A percentile compares a stretch with the other conserved stretches of the same genome.
phyloP scores from a whole-genome alignment of 352 stramenopile genomes.

The Phytophthora pini region DNA sequence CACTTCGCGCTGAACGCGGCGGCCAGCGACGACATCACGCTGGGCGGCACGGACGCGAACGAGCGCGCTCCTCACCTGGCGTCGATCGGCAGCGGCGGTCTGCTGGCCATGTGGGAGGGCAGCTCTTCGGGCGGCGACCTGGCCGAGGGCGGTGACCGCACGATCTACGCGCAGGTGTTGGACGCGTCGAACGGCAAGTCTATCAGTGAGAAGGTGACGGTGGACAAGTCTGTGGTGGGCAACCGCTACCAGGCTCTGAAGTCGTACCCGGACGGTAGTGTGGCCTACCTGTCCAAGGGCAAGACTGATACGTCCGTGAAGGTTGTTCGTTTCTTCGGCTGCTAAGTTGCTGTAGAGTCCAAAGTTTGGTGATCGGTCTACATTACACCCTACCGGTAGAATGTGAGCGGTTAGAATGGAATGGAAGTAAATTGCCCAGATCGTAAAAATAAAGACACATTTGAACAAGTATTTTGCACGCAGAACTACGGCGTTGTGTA shows the following conservation, averaged over 20 bases:
- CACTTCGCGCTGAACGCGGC: constrained; percentile 55
- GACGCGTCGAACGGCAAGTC: constrained; percentile 41
- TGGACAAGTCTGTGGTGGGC: constrained; percentile 49
- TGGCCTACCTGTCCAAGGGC: constrained; percentile 61
- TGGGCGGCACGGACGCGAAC: constrained; percentile 53
- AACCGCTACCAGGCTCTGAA: constrained; percentile 71
- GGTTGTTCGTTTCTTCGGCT: constrained; percentile 52
- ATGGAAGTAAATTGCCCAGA: too few relatives aligned
- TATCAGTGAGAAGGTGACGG: constrained; percentile 8
- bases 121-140: constrained; percentile 45
- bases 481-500: too few relatives aligned
- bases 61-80: constrained; percentile 59
- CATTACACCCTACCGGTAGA: too few relatives aligned
- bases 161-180: constrained; percentile 58
- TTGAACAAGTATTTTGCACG: too few relatives aligned
- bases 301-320: constrained; percentile 53
- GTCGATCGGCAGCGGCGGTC: constrained; percentile 43
- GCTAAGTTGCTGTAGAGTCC: constrained; percentile 20
- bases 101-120: constrained; percentile 61
- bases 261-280: constrained; percentile 49
- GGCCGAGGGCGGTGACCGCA: constrained; percentile 20
- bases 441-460: too few relatives aligned
- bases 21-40: constrained; percentile 53
- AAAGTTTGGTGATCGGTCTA: too few relatives aligned
- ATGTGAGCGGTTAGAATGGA: too few relatives aligned